phyloP scores from a whole-genome alignment of 371 early-diverging fungal genomes.

The Mucor velutinosus region DNA sequence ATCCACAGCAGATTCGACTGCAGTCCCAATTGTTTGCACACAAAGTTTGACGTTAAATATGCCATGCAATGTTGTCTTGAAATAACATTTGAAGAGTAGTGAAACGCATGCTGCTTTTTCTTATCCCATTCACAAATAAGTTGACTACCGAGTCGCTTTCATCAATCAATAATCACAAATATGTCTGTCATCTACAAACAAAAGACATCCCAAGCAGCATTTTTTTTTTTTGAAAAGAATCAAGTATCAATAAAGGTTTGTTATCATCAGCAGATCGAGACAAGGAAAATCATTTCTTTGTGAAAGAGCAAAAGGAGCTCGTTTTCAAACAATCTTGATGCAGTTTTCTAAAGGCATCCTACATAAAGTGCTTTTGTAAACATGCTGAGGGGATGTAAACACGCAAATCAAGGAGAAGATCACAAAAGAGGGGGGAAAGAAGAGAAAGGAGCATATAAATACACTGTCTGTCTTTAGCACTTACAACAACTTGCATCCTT shows the following conservation, averaged over 20 bases:
- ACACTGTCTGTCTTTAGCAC: background rate
- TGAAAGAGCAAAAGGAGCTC: background rate
- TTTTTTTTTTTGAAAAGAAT: background rate
- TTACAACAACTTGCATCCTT: background rate
- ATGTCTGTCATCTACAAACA: too few species aligned
- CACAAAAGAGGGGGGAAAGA: background rate
- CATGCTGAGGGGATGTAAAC: background rate
- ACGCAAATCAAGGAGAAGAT: background rate
- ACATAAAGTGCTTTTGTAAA: background rate
- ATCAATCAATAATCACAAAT: too few species aligned
- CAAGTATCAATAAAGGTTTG: background rate
- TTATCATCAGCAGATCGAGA: background rate
- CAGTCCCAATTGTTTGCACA: too few species aligned
- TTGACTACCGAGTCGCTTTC: too few species aligned
- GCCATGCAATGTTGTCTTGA: too few species aligned
- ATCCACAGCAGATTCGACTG: too few species aligned
- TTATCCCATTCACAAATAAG: too few species aligned
- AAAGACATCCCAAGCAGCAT: too few species aligned
- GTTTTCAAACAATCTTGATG: background rate
- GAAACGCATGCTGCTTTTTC: too few species aligned
- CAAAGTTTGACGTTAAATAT: too few species aligned
- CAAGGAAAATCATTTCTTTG: background rate
- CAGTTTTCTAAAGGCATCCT: background rate
- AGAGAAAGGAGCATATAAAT: background rate
- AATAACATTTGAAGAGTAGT: too few species aligned